Percentiles rank a stretch among this genome's conserved stretches.
Conservation (phyloP, 805 yeast genomes). For the Barnettozyma pratensis region DNA sequence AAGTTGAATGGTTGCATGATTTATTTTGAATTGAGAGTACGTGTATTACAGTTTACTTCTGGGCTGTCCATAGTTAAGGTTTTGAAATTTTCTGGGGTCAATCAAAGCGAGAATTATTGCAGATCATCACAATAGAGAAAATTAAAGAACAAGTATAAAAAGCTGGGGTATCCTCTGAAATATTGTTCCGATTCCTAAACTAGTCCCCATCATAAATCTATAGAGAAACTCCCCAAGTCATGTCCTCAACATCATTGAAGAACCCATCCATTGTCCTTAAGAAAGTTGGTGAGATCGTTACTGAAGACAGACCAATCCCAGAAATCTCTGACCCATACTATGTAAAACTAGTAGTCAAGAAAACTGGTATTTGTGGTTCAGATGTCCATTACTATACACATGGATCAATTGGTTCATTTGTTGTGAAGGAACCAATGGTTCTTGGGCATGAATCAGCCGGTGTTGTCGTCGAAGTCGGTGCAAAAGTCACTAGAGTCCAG, state of each 20-base stretch:
- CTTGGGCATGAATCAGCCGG: conserved; percentile 82
- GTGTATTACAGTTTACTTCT: too few species aligned
- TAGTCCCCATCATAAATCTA: neutral
- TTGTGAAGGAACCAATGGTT: conserved; percentile 74
- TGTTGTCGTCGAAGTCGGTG: conserved; percentile 43
- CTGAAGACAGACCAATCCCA: conserved; percentile 69
- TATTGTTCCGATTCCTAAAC: neutral
- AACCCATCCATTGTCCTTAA: conserved; percentile 49
- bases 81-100: conserved; percentile 1
- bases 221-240: neutral
- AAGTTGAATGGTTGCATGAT: neutral
- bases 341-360: conserved; percentile 70
- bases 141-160: neutral
- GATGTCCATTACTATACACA: conserved; percentile 80
- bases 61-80: neutral
- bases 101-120: neutral
- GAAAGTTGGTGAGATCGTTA: conserved; percentile 54
- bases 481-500: conserved; percentile 39
- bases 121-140: neutral
- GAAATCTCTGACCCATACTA: conserved; percentile 54
- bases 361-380: conserved; percentile 86
- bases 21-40: too few species aligned
- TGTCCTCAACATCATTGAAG: conserved; percentile 4
- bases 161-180: neutral
- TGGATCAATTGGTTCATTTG: conserved; percentile 75